Evolutionary conservation across 2,329 filamentous ascomycete genomes (phyloP).

Genomic region (Xylaria sp.): DNA sequence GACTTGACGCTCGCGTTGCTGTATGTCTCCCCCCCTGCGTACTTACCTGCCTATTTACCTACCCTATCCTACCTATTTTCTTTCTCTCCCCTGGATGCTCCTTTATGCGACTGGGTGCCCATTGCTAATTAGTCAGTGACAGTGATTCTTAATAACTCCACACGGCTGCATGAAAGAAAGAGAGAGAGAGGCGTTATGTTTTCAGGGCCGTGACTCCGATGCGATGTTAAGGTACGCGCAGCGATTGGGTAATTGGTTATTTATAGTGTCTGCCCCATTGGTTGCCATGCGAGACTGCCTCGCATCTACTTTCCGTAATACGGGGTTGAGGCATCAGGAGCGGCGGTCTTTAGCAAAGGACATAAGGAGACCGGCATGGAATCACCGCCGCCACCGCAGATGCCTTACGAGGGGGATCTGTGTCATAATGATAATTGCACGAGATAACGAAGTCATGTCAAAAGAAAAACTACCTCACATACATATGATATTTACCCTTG

Average conservation of each 20-base stretch:
- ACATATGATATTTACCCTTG: neutral
- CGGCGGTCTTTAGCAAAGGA: neutral
- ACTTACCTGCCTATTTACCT: too few relatives aligned
- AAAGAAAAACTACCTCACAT: neutral
- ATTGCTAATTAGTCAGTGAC: neutral
- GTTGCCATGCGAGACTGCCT: neutral
- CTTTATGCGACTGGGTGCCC: neutral
- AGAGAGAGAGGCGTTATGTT: neutral
- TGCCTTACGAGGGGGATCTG: neutral
- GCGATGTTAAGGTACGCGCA: neutral
- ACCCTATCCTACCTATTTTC: neutral
- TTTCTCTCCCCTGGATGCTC: neutral
- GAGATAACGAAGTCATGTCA: neutral
- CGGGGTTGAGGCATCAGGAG: neutral
- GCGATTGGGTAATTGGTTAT: neutral
- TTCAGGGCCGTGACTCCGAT: neutral
- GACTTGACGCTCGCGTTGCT: slow-evolving; percentile 76
- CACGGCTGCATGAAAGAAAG: too few relatives aligned
- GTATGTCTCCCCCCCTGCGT: slow-evolving; percentile 42
- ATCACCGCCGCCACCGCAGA: neutral
- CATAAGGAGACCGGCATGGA: neutral
- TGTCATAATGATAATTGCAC: neutral
- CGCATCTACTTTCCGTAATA: neutral
- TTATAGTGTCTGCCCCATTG: neutral
- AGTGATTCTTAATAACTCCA: neutral